phyloP scores from a whole-genome alignment of 2,329 filamentous ascomycete species.

The Fusarium pseudocircinatum region DNA sequence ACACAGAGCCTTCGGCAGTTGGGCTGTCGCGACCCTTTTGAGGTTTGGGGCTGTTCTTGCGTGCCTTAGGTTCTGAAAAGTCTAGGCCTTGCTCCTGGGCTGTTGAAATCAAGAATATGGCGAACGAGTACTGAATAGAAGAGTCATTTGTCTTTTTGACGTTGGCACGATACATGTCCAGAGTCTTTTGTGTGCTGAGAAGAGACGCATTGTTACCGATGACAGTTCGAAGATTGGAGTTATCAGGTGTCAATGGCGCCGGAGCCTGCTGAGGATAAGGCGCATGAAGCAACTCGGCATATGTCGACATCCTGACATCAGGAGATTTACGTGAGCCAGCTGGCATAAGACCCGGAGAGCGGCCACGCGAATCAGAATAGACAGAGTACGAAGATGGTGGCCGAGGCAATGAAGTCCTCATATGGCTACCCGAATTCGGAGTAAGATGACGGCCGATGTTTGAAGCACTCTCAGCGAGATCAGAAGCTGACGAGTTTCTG shows the following conservation, averaged over 20 bases:
- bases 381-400: constrained; percentile 82
- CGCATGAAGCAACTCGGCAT: constrained; percentile 69
- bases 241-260: constrained; percentile 77
- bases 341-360: constrained; percentile 62
- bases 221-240: constrained; percentile 78
- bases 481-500: constrained; percentile 61
- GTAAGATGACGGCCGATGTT: constrained; percentile 71
- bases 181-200: constrained; percentile 88
- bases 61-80: constrained; percentile 56
- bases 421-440: constrained; percentile 63
- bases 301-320: constrained; percentile 62
- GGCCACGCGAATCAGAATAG: constrained; percentile 75
- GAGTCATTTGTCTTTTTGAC: constrained; percentile 96
- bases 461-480: constrained; percentile 60
- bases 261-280: constrained; percentile 83
- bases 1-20: constrained; percentile 56
- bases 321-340: constrained; percentile 64
- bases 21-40: constrained; percentile 59
- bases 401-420: constrained; percentile 69
- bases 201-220: constrained; percentile 92
- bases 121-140: constrained; percentile 94
- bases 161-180: constrained; percentile 97
- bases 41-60: constrained; percentile 58
- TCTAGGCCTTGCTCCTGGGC: constrained; percentile 80
- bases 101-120: constrained; percentile 90